Evolutionary conservation across 371 early-diverging fungal genomes (phyloP).

Genomic region (Catenaria anguillulae): DNA sequence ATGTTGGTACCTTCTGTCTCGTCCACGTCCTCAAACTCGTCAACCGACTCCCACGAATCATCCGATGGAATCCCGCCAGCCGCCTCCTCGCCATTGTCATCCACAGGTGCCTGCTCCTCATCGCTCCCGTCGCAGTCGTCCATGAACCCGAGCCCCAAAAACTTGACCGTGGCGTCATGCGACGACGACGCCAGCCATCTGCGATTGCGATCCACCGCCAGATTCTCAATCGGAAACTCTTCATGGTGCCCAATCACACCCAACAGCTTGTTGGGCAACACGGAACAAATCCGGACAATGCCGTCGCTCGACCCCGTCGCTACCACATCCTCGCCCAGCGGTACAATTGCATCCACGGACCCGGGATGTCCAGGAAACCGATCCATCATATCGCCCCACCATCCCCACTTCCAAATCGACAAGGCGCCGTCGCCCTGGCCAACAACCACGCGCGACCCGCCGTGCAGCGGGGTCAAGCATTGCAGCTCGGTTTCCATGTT

Average conservation of each 20-base stretch:
- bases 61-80: constrained; percentile 15
- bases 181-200: constrained; percentile 55
- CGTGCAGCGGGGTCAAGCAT: constrained; percentile 54
- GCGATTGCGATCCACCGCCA: constrained; percentile 46
- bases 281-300: constrained; percentile 39
- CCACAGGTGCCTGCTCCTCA: constrained; percentile 28
- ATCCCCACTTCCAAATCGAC: constrained; percentile 58
- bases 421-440: constrained; percentile 80
- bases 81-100: constrained; percentile 22
- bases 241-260: constrained; percentile 77
- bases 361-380: constrained; percentile 81
- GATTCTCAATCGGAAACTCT: constrained; percentile 67
- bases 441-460: constrained; percentile 61
- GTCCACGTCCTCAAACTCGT: not conserved
- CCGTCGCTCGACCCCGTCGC: constrained; percentile 85
- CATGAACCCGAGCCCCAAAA: constrained; percentile 61
- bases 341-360: constrained; percentile 64
- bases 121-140: constrained; percentile 22
- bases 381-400: constrained; percentile 82
- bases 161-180: constrained; percentile 67
- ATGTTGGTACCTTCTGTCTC: not conserved
- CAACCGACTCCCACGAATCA: constrained; percentile 11
- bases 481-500: constrained; percentile 85
- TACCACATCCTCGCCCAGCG: constrained; percentile 62
- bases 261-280: constrained; percentile 73